A percentile compares a stretch with the other conserved stretches of the same genome.
These are phyloP conservation scores for Ophiorrhiza pumila DNA, from an alignment of 257 asterid genomes.

Conservation along the genomic window DNA sequence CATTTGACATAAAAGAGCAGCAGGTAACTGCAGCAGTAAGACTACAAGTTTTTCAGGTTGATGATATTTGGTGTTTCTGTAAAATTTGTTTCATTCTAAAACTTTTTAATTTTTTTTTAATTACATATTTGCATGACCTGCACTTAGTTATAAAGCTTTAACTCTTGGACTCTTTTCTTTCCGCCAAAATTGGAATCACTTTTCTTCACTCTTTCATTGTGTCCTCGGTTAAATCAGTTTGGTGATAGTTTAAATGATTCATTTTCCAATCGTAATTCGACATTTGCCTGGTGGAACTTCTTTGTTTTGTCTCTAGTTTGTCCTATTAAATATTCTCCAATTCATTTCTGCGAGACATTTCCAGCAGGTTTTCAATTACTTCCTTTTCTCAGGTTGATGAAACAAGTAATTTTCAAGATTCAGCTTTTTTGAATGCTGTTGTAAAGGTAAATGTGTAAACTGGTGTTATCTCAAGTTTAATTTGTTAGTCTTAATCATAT, in stretches of 20 bases:
- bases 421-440: constrained; percentile 78
- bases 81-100: neutral
- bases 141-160: neutral
- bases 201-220: neutral
- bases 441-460: constrained; percentile 57
- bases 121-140: neutral
- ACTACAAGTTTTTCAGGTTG: neutral
- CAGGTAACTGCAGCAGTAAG: constrained; percentile 38
- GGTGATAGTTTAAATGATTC: neutral
- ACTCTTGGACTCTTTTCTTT: neutral
- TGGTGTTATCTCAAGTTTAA: neutral
- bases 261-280: neutral
- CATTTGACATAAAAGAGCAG: constrained; percentile 43
- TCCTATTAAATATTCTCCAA: neutral
- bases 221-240: no score
- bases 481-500: neutral
- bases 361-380: neutral
- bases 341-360: neutral
- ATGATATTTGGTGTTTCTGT: neutral
- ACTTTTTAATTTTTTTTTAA: no score
- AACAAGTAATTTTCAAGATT: constrained; percentile 62
- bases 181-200: neutral
- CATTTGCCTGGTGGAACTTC: neutral
- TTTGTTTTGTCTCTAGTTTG: constrained; percentile 1
- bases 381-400: constrained; percentile 49